Base-by-base conservation (phyloP, 2,329 filamentous ascomycete genomes). In the Cryphonectria parasitica region DNA sequence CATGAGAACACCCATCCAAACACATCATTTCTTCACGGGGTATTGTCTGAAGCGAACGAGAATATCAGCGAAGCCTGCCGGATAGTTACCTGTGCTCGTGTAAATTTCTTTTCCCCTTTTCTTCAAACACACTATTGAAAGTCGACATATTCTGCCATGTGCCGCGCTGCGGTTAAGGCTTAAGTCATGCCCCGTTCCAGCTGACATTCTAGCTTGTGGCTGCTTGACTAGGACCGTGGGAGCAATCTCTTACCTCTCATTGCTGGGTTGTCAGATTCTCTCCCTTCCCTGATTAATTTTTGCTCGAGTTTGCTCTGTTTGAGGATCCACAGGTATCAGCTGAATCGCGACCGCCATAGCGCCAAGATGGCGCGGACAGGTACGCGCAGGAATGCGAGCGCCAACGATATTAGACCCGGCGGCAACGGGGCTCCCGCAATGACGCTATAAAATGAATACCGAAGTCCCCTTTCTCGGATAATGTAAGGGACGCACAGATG, bases 311-410 rank as follows among this genome's bases (percentile, higher is more conserved):
- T 34, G 25, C 4, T 56, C 19, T 31, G 54, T 34, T 58, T 58
- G 25, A 19, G 28, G 19, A 22, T 34, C 11, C 25, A 58, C 54
- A 34, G 25, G 28, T 58, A 22, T 15, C 25, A 15, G 54, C 28
- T 31, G 28, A 58, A 19, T 58, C 25, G 6, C 28, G 25, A 31
- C 25, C 25, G 54, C 58, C 58, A 39, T 10, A 34, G 19, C 54
- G 54, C 58, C 58, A 39, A 25, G 17, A 36, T 34, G 31, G n/a
- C 58, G 34, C 58, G 19, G 19, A n/a, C 39, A 19, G 10, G 19
- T 58, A 39, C 58, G 58, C 58, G 58, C 58, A 39, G 58, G 34
- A 61, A 61, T 61, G 54, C 15, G 13, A 31, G 54, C 25, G 39
- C 19, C 58, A 61, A 39, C 58, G 58, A 31, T 34, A 39, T 39